Percentiles rank a stretch among this genome's conserved stretches.
Conservation (phyloP, 169 alveolate genomes). For the Plasmodium blacklocki region DNA sequence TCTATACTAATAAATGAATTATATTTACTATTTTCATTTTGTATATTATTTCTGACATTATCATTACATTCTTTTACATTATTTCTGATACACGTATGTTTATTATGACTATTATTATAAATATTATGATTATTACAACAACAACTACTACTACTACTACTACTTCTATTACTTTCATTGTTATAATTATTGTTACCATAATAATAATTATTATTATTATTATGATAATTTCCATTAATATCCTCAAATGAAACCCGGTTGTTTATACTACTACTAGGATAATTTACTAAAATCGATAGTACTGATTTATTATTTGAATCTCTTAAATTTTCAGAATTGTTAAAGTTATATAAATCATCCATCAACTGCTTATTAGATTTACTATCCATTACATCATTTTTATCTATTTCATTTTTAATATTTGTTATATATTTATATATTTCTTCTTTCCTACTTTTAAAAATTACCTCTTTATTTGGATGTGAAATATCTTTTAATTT, state of each 20-base stretch:
- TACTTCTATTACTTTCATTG: background rate
- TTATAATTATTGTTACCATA: background rate
- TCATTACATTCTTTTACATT: too few relatives aligned
- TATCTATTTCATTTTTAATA: background rate
- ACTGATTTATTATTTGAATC: constrained; percentile 13
- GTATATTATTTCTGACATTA: background rate
- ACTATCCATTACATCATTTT: constrained; percentile 1
- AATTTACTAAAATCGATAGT: constrained; percentile 27
- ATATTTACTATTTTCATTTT: constrained; percentile 1
- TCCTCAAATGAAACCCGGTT: background rate
- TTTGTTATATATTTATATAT: constrained; percentile 7
- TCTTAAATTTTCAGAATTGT: constrained; percentile 17
- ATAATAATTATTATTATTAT: background rate
- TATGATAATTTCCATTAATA: constrained; percentile 8
- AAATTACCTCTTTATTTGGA: constrained; percentile 15
- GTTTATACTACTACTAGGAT: constrained; percentile 7
- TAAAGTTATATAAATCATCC: constrained; percentile 2
- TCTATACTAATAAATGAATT: background rate
- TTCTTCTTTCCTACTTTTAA: constrained; percentile 24
- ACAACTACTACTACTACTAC: background rate
- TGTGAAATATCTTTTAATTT: constrained; percentile 6
- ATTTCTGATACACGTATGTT: too few relatives aligned
- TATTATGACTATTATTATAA: constrained; percentile 2
- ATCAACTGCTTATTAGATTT: background rate
- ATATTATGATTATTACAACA: background rate